A percentile compares a stretch with the other conserved stretches of the same genome.
Evolutionary conservation across 805 yeast genomes (phyloP).

Genomic region (Candida ipomoeae): DNA sequence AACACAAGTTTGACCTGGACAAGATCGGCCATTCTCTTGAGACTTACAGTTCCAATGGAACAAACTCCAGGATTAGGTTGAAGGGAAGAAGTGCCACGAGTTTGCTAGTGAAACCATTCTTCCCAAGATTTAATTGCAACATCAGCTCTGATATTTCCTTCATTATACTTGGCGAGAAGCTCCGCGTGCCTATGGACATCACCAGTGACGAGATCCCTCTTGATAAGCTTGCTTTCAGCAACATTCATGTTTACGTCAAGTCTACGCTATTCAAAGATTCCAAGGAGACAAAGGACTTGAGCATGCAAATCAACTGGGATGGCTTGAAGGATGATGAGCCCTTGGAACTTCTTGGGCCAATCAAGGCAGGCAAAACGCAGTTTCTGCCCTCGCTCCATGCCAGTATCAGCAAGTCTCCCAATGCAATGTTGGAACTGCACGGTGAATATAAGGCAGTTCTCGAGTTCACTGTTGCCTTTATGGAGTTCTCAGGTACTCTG

Average conservation of each 20-base stretch:
- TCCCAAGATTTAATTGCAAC: slow-evolving; percentile 22
- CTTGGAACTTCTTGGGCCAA: slow-evolving; percentile 20
- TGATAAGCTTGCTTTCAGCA: slow-evolving; percentile 16
- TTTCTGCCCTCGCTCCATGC: slow-evolving; percentile 19
- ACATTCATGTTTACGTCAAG: slow-evolving; percentile 21
- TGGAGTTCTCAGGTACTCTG: slow-evolving; percentile 17
- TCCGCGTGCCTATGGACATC: slow-evolving; percentile 20
- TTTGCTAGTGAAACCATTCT: slow-evolving; percentile 16
- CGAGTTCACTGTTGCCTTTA: slow-evolving; percentile 24
- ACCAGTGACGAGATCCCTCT: slow-evolving; percentile 15
- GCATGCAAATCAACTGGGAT: slow-evolving; percentile 31
- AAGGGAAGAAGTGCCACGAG: slow-evolving; percentile 8
- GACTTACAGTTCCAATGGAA: neutral
- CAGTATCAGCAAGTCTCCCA: slow-evolving; percentile 21
- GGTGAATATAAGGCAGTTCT: slow-evolving; percentile 13
- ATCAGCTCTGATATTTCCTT: slow-evolving; percentile 10
- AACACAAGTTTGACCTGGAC: neutral
- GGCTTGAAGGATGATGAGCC: slow-evolving; percentile 39
- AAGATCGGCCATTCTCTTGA: slow-evolving; percentile 5
- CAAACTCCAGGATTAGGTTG: slow-evolving; percentile 2
- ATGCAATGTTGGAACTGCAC: slow-evolving; percentile 11
- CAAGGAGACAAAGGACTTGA: slow-evolving; percentile 15
- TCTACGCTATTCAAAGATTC: slow-evolving; percentile 15
- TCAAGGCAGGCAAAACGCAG: slow-evolving; percentile 6
- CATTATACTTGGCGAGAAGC: slow-evolving; percentile 30